phyloP scores from a whole-genome alignment of 2,329 filamentous ascomycete species.

The Botryotinia calthae region DNA sequence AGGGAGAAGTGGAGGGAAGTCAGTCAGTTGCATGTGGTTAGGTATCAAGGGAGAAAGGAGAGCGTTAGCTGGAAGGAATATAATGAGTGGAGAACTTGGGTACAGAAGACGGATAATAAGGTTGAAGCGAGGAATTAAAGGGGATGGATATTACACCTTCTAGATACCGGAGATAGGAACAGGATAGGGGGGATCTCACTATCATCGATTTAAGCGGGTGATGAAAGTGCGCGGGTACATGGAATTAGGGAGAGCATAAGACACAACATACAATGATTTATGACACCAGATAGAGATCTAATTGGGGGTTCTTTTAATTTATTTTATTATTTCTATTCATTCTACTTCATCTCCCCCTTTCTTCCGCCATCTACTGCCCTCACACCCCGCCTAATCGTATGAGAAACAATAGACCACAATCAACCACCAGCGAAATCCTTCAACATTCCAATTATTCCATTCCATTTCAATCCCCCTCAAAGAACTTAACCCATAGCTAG shows the following conservation, averaged over 20 bases:
- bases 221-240: not conserved
- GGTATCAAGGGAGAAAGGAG: slow-evolving; percentile 83
- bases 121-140: not conserved
- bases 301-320: not conserved
- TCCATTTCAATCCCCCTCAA: not conserved
- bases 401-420: not conserved
- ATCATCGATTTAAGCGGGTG: not conserved
- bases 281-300: not conserved
- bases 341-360: not conserved
- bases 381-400: not conserved
- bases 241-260: not conserved
- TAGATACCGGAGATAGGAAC: not conserved
- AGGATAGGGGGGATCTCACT: not conserved
- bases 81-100: slow-evolving; percentile 77
- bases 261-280: not conserved
- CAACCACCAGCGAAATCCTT: not conserved
- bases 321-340: not conserved
- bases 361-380: not conserved
- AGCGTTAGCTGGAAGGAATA: slow-evolving; percentile 70
- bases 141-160: not conserved
- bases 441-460: not conserved
- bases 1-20: slow-evolving; percentile 71
- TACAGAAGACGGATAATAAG: slow-evolving; percentile 34
- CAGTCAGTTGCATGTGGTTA: slow-evolving; percentile 63
- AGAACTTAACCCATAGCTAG: too few relatives aligned